A percentile compares a stretch with the other conserved stretches of the same genome.
Evolutionary conservation across 2,329 filamentous ascomycete genomes (phyloP).

Genomic region (Cladosporium oxysporum): DNA sequence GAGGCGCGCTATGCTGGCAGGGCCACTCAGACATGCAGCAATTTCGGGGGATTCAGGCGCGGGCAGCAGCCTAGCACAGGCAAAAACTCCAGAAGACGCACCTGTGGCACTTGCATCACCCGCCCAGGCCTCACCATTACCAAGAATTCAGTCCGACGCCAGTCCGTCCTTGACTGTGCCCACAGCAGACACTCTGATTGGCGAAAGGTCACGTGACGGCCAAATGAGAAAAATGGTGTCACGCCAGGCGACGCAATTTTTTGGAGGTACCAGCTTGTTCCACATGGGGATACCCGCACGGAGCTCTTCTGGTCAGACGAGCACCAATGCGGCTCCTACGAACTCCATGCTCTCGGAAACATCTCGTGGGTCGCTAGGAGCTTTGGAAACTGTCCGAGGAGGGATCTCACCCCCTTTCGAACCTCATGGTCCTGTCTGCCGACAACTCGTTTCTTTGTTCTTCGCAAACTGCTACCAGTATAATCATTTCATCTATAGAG

Average conservation of each 20-base stretch:
- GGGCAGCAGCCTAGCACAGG: no score
- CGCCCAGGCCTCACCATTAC: no score
- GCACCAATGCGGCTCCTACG: neutral
- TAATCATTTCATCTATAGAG: slow-evolving; percentile 13
- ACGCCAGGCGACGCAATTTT: slow-evolving; percentile 6
- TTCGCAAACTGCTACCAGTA: slow-evolving; percentile 3
- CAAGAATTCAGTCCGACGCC: no score
- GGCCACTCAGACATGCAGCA: neutral
- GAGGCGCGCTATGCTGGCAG: neutral
- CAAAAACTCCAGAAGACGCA: no score
- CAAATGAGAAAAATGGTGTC: slow-evolving; percentile 11
- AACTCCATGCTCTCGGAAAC: neutral
- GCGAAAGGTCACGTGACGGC: slow-evolving; percentile 5
- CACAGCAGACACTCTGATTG: neutral
- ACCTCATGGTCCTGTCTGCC: slow-evolving; percentile 79
- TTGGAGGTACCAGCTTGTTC: slow-evolving; percentile 7
- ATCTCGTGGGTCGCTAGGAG: neutral
- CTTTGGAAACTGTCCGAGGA: neutral
- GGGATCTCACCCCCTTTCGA: slow-evolving; percentile 62
- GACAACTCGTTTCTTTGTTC: slow-evolving; percentile 74
- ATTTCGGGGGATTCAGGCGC: neutral
- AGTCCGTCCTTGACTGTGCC: neutral
- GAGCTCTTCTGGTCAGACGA: neutral
- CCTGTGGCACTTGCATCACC: no score
- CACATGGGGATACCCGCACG: neutral